phyloP scores from a whole-genome alignment of 1,284 basidiomycete species.

The Cryptococcus sp. region DNA sequence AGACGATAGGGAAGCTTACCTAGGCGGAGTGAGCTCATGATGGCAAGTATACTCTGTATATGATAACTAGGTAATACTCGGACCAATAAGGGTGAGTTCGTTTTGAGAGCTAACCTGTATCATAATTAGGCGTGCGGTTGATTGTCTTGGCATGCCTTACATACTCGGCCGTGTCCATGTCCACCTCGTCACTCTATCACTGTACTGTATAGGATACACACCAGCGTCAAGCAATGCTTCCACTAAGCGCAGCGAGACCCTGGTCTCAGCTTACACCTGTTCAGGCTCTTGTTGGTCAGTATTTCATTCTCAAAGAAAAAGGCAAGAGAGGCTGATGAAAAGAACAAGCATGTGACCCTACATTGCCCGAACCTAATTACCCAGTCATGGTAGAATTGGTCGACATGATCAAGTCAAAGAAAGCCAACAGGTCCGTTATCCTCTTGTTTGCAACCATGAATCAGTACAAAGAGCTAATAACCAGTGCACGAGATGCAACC shows the following conservation, averaged over 20 bases:
- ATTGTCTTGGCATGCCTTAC: no score
- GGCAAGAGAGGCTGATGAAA: constrained; percentile 3
- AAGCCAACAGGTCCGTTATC: constrained; percentile 80
- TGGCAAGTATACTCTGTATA: neutral
- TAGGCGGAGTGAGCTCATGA: neutral
- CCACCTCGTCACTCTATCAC: no score
- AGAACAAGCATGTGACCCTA: constrained; percentile 82
- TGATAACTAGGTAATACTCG: neutral
- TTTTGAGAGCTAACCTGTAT: no score
- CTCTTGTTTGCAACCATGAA: neutral
- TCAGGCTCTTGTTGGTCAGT: constrained; percentile 46
- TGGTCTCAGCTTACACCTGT: constrained; percentile 41
- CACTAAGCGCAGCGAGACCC: constrained; percentile 19
- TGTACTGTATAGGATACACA: no score
- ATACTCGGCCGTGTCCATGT: no score
- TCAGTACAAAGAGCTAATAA: no score
- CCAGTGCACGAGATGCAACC: constrained; percentile 34
- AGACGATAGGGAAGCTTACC: neutral
- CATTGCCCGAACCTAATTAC: constrained; percentile 82
- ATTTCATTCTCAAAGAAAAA: constrained; percentile 10
- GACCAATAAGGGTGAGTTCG: neutral
- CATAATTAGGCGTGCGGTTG: no score
- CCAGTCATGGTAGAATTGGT: constrained; percentile 89
- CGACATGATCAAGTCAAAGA: constrained; percentile 88
- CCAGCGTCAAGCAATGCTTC: constrained; percentile 31